Evolutionary conservation across 306 rosid genomes (phyloP).

Genomic region (Sicyos edulis): DNA sequence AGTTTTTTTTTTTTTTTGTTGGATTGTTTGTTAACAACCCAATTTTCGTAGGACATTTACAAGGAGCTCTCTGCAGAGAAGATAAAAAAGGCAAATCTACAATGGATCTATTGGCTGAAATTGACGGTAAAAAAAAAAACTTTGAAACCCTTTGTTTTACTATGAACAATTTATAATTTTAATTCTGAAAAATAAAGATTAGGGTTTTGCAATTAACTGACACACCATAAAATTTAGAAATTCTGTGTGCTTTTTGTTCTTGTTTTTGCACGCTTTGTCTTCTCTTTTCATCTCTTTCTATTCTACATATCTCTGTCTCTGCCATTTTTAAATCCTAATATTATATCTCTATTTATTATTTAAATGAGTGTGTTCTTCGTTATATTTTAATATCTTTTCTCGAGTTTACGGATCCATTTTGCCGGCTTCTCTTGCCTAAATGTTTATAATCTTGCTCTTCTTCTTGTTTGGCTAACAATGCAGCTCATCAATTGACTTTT

Average conservation of each 20-base stretch:
- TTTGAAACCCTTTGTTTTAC: neutral
- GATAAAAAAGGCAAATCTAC: constrained; percentile 6
- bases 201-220: neutral
- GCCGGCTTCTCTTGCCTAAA: too few species aligned
- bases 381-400: neutral
- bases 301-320: constrained; percentile 3
- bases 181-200: neutral
- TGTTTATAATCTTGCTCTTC: too few species aligned
- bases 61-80: neutral
- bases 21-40: neutral
- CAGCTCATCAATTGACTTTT: too few species aligned
- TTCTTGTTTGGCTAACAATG: too few species aligned
- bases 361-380: neutral
- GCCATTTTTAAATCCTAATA: neutral
- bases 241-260: neutral
- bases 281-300: neutral
- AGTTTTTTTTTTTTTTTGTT: neutral
- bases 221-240: constrained; percentile 16
- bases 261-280: constrained; percentile 18
- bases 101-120: constrained; percentile 17
- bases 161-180: neutral
- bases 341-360: constrained; percentile 8
- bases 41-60: constrained; percentile 12
- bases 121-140: constrained; percentile 15
- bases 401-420: too few species aligned